Evolutionary conservation across 495 filamentous ascomycete species (phyloP).

Genomic region (Penicillium cataractarum): DNA sequence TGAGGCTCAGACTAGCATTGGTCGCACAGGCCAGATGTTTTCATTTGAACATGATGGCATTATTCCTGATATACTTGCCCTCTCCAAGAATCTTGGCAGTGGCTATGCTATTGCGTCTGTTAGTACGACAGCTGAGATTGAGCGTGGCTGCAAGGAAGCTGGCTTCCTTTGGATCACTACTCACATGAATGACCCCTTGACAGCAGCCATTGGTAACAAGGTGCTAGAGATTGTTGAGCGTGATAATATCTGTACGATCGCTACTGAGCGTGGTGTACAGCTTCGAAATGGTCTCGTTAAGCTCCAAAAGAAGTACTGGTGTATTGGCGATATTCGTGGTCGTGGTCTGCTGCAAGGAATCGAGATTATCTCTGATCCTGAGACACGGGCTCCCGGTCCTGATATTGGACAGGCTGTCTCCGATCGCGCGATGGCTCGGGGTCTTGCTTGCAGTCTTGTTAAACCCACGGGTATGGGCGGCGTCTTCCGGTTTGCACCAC

Average conservation of each 20-base stretch:
- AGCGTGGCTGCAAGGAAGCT: slow-evolving; percentile 32
- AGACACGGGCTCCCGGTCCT: too few relatives aligned
- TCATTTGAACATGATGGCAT: slow-evolving; percentile 48
- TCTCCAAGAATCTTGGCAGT: slow-evolving; percentile 59
- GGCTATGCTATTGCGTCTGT: slow-evolving; percentile 57
- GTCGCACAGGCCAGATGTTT: slow-evolving; percentile 51
- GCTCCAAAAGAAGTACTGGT: too few relatives aligned
- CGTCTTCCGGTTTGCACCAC: too few relatives aligned
- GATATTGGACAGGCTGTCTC: too few relatives aligned
- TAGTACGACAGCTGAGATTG: slow-evolving; percentile 53
- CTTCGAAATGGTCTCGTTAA: too few relatives aligned
- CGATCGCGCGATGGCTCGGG: too few relatives aligned
- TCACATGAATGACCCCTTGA: slow-evolving; percentile 58
- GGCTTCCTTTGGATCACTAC: slow-evolving; percentile 39
- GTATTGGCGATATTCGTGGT: too few relatives aligned
- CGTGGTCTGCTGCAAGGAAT: too few relatives aligned
- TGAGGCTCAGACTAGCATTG: slow-evolving; percentile 55
- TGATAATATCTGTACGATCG: slow-evolving; percentile 46
- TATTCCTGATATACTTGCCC: slow-evolving; percentile 53
- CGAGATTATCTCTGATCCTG: too few relatives aligned
- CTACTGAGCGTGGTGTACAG: slow-evolving; percentile 42
- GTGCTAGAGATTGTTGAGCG: slow-evolving; percentile 59
- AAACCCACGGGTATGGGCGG: too few relatives aligned
- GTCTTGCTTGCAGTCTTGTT: too few relatives aligned
- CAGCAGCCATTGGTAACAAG: slow-evolving; percentile 58